Evolutionary conservation across 805 yeast species (phyloP).

Genomic region (Candida manassasensis): DNA sequence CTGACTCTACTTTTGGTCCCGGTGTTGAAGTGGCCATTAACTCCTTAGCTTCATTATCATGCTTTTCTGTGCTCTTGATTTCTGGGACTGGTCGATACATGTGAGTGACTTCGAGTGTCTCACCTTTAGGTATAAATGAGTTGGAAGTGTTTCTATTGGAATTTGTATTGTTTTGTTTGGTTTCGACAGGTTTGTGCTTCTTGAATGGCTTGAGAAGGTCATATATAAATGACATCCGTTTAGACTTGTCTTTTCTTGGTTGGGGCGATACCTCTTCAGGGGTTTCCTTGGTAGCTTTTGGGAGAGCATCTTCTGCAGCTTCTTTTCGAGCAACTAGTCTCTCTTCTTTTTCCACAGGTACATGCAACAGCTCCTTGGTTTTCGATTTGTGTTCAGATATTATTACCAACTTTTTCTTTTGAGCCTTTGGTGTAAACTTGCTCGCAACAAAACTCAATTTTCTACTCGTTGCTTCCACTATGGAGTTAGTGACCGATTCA

Average conservation of each 20-base stretch:
- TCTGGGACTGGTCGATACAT: constrained; percentile 3
- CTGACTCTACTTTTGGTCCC: no score
- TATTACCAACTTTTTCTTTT: background rate
- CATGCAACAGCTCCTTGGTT: no score
- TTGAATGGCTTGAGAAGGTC: constrained; percentile 3
- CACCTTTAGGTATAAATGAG: constrained; percentile 4
- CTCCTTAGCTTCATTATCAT: no score
- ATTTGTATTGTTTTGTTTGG: background rate
- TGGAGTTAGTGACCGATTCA: background rate
- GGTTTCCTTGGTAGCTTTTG: background rate
- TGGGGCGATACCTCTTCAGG: background rate
- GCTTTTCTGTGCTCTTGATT: no score
- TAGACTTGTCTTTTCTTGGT: background rate
- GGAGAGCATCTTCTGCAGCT: background rate
- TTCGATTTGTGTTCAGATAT: background rate
- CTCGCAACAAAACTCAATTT: background rate
- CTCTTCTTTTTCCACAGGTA: no score
- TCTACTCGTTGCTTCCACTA: background rate
- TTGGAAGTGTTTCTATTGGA: background rate
- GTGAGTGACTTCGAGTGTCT: background rate
- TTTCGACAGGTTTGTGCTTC: constrained; percentile 1
- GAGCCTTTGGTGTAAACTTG: background rate
- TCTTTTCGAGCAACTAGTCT: no score
- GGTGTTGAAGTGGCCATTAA: no score
- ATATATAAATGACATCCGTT: constrained; percentile 4